Percentiles rank a stretch among this genome's conserved stretches.
phyloP scores from a whole-genome alignment of 768 basidiomycete genomes.

The Pleurotus giganteus region DNA sequence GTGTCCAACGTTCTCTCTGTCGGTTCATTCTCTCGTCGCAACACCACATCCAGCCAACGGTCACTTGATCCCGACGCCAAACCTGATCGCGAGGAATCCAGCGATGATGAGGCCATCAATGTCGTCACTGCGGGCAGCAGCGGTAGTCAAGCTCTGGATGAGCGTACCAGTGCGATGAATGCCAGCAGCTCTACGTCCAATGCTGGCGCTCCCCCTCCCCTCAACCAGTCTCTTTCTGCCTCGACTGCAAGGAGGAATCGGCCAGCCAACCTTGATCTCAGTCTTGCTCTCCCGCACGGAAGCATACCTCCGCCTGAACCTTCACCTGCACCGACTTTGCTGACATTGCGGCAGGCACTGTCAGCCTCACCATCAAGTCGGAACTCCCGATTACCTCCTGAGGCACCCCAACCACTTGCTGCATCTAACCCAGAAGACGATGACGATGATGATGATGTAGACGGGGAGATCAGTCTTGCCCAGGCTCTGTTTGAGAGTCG shows the following conservation, averaged over 20 bases:
- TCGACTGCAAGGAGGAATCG: conserved; percentile 46
- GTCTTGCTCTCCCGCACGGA: conserved; percentile 34
- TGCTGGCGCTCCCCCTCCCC: background rate
- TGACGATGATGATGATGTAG: conserved; percentile 58
- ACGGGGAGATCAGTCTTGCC: conserved; percentile 68
- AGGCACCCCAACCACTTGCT: conserved; percentile 32
- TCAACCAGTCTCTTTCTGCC: conserved; percentile 17
- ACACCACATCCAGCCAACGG: conserved; percentile 26
- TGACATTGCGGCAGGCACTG: conserved; percentile 66
- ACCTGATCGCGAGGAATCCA: conserved; percentile 73
- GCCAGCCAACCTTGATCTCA: conserved; percentile 69
- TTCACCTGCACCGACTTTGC: conserved; percentile 60
- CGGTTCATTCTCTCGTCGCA: conserved; percentile 33
- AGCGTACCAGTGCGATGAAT: conserved; percentile 68
- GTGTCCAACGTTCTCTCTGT: conserved; percentile 60
- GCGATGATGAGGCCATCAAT: conserved; percentile 87
- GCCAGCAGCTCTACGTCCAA: conserved; percentile 18
- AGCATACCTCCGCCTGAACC: conserved; percentile 41
- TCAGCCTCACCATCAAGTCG: conserved; percentile 30
- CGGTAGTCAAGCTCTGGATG: conserved; percentile 79
- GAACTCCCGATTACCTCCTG: conserved; percentile 18
- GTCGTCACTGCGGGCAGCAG: conserved; percentile 78
- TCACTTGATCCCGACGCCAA: conserved; percentile 44
- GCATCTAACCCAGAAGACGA: conserved; percentile 34
- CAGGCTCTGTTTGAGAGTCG: conserved; percentile 80